Evolutionary conservation across 495 filamentous ascomycete genomes (phyloP).

Genomic region (Penicillium atrosanguineum): DNA sequence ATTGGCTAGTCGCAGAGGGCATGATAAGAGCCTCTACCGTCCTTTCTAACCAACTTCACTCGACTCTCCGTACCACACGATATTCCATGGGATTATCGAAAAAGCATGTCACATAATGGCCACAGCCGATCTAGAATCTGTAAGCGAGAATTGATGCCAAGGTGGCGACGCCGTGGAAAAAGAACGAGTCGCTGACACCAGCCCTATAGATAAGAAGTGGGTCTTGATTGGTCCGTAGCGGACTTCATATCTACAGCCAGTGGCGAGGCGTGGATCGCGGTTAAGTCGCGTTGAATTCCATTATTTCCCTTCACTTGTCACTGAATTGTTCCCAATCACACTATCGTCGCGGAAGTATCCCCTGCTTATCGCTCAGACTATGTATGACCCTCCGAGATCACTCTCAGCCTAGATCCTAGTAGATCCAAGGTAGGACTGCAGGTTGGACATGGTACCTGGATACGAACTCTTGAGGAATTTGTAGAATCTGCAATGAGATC

Average conservation of each 20-base stretch:
- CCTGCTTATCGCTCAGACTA: slow-evolving; percentile 14
- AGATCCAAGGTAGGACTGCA: no score
- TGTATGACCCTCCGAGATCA: background rate
- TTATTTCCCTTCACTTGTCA: slow-evolving; percentile 32
- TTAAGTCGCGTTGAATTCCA: slow-evolving; percentile 12
- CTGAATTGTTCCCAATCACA: slow-evolving; percentile 11
- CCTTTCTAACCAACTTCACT: background rate
- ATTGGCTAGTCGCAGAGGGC: slow-evolving; percentile 8
- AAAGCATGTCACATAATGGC: background rate
- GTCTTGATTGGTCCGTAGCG: slow-evolving; percentile 21
- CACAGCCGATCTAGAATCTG: background rate
- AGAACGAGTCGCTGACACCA: background rate
- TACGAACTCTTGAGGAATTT: background rate
- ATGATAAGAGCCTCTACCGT: slow-evolving; percentile 12
- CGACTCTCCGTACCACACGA: background rate
- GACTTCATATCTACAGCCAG: slow-evolving; percentile 34
- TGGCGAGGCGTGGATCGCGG: slow-evolving; percentile 3
- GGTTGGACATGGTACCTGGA: background rate
- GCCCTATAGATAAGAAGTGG: slow-evolving; percentile 18
- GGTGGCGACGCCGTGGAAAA: background rate
- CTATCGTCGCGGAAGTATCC: slow-evolving; percentile 10
- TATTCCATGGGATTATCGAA: background rate
- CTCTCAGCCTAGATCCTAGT: background rate
- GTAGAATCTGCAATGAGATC: background rate
- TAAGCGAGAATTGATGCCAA: background rate